These are phyloP conservation scores for Zygoascus biomembranicola DNA, from an alignment of 805 yeast genomes.

Conservation along the genomic window DNA sequence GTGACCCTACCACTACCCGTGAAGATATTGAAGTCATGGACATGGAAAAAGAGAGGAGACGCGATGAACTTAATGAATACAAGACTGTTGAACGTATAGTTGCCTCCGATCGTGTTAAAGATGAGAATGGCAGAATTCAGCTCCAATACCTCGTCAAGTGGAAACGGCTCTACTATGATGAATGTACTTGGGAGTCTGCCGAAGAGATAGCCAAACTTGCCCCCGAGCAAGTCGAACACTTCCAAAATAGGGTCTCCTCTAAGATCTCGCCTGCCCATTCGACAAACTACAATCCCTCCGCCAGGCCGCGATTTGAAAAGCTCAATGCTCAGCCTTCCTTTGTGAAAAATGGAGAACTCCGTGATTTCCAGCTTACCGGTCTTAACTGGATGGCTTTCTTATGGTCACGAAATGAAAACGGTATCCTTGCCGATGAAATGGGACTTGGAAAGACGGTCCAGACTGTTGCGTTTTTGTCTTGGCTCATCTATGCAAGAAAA, in stretches of 20 bases:
- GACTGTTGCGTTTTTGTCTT: constrained; percentile 86
- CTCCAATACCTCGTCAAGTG: constrained; percentile 86
- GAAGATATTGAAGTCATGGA: constrained; percentile 94
- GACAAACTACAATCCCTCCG: constrained; percentile 57
- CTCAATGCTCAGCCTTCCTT: constrained; percentile 78
- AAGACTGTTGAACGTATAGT: constrained; percentile 85
- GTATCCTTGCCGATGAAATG: constrained; percentile 97
- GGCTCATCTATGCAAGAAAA: constrained; percentile 91
- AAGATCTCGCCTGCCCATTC: constrained; percentile 78
- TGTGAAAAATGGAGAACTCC: constrained; percentile 80
- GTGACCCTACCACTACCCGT: constrained; percentile 72
- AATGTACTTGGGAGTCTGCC: constrained; percentile 95
- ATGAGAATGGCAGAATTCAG: constrained; percentile 51
- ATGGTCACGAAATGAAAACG: constrained; percentile 97
- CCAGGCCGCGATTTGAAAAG: constrained; percentile 85
- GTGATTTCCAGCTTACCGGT: constrained; percentile 98
- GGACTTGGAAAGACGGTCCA: constrained; percentile 98
- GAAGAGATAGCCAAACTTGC: constrained; percentile 75
- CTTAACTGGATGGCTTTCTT: constrained; percentile 99
- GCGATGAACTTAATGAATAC: constrained; percentile 77
- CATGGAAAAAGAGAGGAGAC: constrained; percentile 73
- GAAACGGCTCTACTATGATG: constrained; percentile 89
- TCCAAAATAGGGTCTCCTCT: constrained; percentile 71
- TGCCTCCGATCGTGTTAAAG: constrained; percentile 58
- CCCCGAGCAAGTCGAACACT: constrained; percentile 75